These are phyloP conservation scores for Earliella scabrosa DNA, from an alignment of 1,284 basidiomycete genomes.

Conservation along the genomic window DNA sequence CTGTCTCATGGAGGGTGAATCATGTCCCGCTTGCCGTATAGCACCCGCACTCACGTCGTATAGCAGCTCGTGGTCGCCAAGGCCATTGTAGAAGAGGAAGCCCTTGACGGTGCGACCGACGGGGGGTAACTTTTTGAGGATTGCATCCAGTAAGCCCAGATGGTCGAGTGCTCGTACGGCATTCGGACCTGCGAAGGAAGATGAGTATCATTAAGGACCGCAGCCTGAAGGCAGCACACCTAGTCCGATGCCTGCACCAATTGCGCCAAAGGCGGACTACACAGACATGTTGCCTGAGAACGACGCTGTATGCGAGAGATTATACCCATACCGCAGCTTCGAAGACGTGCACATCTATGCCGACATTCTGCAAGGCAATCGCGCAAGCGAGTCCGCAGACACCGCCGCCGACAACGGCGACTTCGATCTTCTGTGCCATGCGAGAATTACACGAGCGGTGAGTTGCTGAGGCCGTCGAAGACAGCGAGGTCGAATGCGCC, in stretches of 20 bases:
- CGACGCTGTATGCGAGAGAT: background rate
- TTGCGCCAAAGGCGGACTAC: slow-evolving; percentile 49
- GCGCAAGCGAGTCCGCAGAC: slow-evolving; percentile 55
- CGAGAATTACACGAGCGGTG: too few relatives aligned
- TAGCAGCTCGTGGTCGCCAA: slow-evolving; percentile 46
- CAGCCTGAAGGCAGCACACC: slow-evolving; percentile 36
- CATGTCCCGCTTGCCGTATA: background rate
- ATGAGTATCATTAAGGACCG: background rate
- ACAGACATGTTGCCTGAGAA: background rate
- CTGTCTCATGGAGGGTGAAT: background rate
- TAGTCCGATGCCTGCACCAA: slow-evolving; percentile 58
- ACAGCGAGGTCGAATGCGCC: too few relatives aligned
- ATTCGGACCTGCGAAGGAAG: slow-evolving; percentile 48
- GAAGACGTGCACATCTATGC: slow-evolving; percentile 52
- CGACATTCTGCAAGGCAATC: slow-evolving; percentile 44
- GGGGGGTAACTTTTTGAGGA: slow-evolving; percentile 43
- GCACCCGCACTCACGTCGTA: slow-evolving; percentile 41
- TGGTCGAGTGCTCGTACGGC: slow-evolving; percentile 49
- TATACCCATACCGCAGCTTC: slow-evolving; percentile 48
- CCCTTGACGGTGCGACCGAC: slow-evolving; percentile 34
- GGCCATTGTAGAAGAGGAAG: slow-evolving; percentile 48
- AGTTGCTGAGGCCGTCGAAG: background rate
- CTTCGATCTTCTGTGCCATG: slow-evolving; percentile 39
- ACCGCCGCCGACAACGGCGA: slow-evolving; percentile 59
- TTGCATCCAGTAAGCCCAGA: slow-evolving; percentile 47